Evolutionary conservation across 2,329 filamentous ascomycete genomes (phyloP).

Genomic region (Botrytis tulipae): DNA sequence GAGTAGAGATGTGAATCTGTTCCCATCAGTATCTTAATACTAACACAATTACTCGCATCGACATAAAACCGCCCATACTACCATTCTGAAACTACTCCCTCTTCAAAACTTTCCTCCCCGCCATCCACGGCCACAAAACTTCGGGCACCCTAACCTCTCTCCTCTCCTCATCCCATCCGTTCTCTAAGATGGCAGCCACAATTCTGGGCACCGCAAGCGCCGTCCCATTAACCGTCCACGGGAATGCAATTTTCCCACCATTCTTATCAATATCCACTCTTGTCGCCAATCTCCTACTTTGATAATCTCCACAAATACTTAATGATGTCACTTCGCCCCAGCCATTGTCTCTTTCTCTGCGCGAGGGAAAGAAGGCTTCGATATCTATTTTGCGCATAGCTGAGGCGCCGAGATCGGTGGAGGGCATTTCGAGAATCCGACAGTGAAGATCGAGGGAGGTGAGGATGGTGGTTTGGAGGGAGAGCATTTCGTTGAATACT

Average conservation of each 20-base stretch:
- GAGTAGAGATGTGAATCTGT: neutral
- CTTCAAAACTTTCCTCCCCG: constrained; percentile 62
- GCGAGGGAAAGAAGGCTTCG: constrained; percentile 88
- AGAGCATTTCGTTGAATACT: constrained; percentile 81
- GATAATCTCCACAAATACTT: constrained; percentile 93
- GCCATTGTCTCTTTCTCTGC: constrained; percentile 62
- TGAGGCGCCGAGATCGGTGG: constrained; percentile 82
- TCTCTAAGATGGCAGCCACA: constrained; percentile 84
- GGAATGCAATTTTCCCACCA: constrained; percentile 63
- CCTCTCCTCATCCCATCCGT: constrained; percentile 75
- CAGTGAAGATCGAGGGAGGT: constrained; percentile 74
- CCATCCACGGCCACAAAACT: constrained; percentile 82
- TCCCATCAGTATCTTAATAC: neutral
- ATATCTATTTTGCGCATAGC: constrained; percentile 88
- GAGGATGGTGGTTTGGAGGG: constrained; percentile 83
- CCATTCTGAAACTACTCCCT: neutral
- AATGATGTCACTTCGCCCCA: constrained; percentile 94
- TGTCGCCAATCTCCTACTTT: constrained; percentile 78
- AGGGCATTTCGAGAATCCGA: constrained; percentile 90
- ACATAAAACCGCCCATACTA: neutral
- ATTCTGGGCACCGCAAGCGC: constrained; percentile 89
- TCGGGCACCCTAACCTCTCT: constrained; percentile 72
- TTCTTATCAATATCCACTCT: constrained; percentile 56
- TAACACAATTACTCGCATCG: neutral
- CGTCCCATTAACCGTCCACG: constrained; percentile 91